Conservation (phyloP, 768 basidiomycete species). For the Lenzites betulinus region DNA sequence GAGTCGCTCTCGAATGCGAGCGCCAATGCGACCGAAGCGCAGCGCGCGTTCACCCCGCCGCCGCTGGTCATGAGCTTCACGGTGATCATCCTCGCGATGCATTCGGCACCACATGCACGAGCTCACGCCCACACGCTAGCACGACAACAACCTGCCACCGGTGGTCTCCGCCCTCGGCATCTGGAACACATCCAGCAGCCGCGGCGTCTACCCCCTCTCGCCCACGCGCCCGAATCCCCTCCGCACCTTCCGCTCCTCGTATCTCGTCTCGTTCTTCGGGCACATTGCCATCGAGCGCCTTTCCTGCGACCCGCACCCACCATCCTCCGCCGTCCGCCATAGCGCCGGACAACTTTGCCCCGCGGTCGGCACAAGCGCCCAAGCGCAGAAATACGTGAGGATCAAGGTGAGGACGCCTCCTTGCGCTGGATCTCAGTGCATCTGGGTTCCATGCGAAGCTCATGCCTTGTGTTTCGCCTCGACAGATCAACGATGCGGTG, state of each 20-base stretch:
- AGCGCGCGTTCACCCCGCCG: conserved; percentile 39
- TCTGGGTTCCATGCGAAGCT: background rate
- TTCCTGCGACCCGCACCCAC: conserved; percentile 32
- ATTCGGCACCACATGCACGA: background rate
- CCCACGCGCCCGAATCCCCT: conserved; percentile 31
- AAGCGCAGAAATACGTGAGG: conserved; percentile 36
- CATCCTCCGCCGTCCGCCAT: conserved; percentile 19
- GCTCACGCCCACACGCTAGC: conserved; percentile 27
- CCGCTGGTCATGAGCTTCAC: conserved; percentile 47
- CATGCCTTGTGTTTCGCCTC: background rate
- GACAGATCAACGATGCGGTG: conserved; percentile 43
- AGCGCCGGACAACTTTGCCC: conserved; percentile 14
- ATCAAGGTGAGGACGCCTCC: conserved; percentile 33
- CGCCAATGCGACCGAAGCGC: conserved; percentile 26
- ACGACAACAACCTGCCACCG: conserved; percentile 48
- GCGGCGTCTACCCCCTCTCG: conserved; percentile 41
- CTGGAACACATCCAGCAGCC: conserved; percentile 39
- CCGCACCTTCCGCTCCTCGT: conserved; percentile 42
- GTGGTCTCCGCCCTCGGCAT: conserved; percentile 45
- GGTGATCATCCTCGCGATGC: conserved; percentile 25
- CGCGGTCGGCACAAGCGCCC: conserved; percentile 12
- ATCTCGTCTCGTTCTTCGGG: conserved; percentile 44
- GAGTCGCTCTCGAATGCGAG: conserved; percentile 13
- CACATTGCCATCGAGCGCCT: conserved; percentile 45
- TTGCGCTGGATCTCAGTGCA: background rate